Base-by-base conservation (phyloP, 2,329 filamentous ascomycete genomes). In the Colletotrichum sp. region DNA sequence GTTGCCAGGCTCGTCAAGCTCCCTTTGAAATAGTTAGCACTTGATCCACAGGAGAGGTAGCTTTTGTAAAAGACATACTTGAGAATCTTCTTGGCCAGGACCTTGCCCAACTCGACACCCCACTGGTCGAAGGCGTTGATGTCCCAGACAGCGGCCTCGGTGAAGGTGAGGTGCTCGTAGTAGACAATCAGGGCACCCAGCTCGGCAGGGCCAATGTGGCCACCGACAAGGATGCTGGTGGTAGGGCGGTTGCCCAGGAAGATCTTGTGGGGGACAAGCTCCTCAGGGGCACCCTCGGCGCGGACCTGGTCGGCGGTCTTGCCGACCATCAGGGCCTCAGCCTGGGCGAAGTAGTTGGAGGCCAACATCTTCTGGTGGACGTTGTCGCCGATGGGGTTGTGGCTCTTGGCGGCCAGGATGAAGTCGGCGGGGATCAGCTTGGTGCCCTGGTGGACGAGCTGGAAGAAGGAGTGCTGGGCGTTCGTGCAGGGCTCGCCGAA, bases 111-210 rank as follows among this genome's bases (percentile, higher is more conserved):
- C 90, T 99, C 97, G 60, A 99, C 97, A 88, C 97, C 97, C 97
- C 97, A 99, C 90, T 99, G 97, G 88, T 99, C 97, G 84, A 99
- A 99, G 83, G 94, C 96, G 92, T 99, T 99, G 90, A 99, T 98
- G 89, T 99, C 98, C 97, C 97, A 99, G 84, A 99, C 90, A 68
- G 96, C 96, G 82, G 97, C 97, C 89, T 99, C 97, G 49, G 95
- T 98, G 87, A 99, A 99, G 72, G 97, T 99, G 77, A 99, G 88
- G 88, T 99, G 97, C 91, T 99, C 97, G 87, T 99, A 99, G 91
- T 99, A 99, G 79, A 96, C 96, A 81, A 99, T 99, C 81, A 99
- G 88, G 5, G 97, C 96, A 83, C 97, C 97, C 64, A 99, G 92
- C 82, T 98, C 96, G 59, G 93, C 95, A 10, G 97, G 97, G 21